These are phyloP conservation scores for Pachysandra terminalis DNA, from an alignment of 164 flowering plant species.

Conservation along the genomic window DNA sequence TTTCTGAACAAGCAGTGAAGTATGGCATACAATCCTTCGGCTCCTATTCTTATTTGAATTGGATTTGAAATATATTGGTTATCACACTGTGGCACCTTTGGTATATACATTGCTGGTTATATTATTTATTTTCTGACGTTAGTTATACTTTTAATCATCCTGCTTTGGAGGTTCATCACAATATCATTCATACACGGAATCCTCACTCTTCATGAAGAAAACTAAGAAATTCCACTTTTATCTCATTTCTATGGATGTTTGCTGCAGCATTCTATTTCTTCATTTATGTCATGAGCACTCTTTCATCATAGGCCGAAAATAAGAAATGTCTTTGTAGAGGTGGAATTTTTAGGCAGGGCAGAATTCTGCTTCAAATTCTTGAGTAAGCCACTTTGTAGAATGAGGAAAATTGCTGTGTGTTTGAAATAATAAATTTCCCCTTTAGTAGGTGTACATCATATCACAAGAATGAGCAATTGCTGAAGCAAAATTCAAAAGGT, in stretches of 20 bases:
- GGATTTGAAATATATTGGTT: too few relatives aligned
- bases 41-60: neutral
- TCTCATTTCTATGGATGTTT: neutral
- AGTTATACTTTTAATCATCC: neutral
- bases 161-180: constrained; percentile 3
- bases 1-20: constrained; percentile 90
- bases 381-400: neutral
- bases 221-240: neutral
- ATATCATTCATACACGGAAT: too few relatives aligned
- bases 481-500: too few relatives aligned
- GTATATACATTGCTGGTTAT: too few relatives aligned
- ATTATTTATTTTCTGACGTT: neutral
- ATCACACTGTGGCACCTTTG: too few relatives aligned
- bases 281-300: neutral
- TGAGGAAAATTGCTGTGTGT: neutral
- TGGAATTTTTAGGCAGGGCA: neutral
- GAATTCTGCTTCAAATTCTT: neutral
- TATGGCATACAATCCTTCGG: constrained; percentile 29
- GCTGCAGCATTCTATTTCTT: neutral
- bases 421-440: neutral
- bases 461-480: too few relatives aligned
- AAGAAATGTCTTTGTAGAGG: neutral
- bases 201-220: neutral
- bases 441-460: neutral
- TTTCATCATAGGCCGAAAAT: neutral